phyloP scores from a whole-genome alignment of 2,329 filamentous ascomycete species.

The Curvularia sp. region DNA sequence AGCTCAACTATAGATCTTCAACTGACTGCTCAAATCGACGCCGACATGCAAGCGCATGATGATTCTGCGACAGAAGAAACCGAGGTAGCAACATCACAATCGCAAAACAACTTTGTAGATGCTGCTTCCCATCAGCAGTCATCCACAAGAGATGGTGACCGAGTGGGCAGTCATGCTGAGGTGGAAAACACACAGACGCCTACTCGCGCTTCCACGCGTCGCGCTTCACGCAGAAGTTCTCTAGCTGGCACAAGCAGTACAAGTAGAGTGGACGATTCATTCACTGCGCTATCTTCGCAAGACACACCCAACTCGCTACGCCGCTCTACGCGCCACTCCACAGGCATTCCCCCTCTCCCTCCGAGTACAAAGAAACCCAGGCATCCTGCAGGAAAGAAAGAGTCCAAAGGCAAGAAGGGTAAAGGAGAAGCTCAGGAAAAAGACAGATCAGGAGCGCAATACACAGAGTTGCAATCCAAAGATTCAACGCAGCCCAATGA shows the following conservation, averaged over 20 bases:
- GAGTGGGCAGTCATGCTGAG: conserved; percentile 30
- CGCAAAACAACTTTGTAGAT: conserved; percentile 35
- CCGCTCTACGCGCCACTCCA: conserved; percentile 39
- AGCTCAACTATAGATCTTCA: conserved; percentile 46
- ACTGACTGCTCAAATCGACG: conserved; percentile 47
- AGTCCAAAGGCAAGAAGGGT: conserved; percentile 27
- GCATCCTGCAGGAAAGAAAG: conserved; percentile 19
- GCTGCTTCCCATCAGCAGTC: conserved; percentile 29
- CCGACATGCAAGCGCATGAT: conserved; percentile 40
- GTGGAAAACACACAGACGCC: conserved; percentile 31
- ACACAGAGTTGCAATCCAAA: neutral
- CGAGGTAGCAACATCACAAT: conserved; percentile 22
- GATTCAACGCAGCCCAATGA: conserved; percentile 25
- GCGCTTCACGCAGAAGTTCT: conserved; percentile 11
- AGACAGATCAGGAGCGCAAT: conserved; percentile 14
- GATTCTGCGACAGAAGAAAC: conserved; percentile 11
- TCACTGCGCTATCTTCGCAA: conserved; percentile 31
- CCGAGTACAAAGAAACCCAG: conserved; percentile 37
- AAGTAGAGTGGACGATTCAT: conserved; percentile 50
- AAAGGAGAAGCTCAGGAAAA: conserved; percentile 18
- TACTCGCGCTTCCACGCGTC: conserved; percentile 5
- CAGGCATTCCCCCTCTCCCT: conserved; percentile 28
- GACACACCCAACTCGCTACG: conserved; percentile 34
- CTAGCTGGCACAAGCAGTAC: conserved; percentile 31
- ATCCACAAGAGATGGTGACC: conserved; percentile 3